Conservation (phyloP, 164 flowering plant genomes). For the Dillenia turbinata region DNA sequence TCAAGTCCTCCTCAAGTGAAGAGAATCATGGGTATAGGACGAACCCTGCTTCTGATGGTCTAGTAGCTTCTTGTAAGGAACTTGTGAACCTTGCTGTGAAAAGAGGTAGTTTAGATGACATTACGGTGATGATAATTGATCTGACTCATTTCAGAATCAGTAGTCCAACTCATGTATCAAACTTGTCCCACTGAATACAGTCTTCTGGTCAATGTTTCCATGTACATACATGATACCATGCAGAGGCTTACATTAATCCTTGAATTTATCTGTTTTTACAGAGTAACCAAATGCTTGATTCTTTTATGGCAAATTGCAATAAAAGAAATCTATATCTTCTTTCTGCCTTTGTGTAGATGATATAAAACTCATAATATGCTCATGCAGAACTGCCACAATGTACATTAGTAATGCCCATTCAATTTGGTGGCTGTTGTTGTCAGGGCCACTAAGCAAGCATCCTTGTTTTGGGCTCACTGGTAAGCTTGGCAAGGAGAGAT, state of each 20-base stretch:
- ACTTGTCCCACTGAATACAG: neutral
- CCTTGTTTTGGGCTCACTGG: too few relatives aligned
- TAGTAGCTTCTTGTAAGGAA: slow-evolving; percentile 59
- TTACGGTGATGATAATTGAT: slow-evolving; percentile 82
- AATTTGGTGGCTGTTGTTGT: too few relatives aligned
- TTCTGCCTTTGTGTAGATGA: neutral
- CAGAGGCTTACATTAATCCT: neutral
- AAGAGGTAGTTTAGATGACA: slow-evolving; percentile 76
- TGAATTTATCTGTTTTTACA: neutral
- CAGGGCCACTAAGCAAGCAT: too few relatives aligned
- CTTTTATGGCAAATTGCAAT: neutral
- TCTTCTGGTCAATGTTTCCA: slow-evolving; percentile 1
- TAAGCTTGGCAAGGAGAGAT: too few relatives aligned
- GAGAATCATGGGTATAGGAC: slow-evolving; percentile 19
- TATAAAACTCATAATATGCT: too few relatives aligned
- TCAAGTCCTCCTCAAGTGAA: slow-evolving; percentile 7
- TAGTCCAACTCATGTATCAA: slow-evolving; percentile 8
- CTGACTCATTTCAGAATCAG: slow-evolving; percentile 36
- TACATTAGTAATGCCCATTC: too few relatives aligned
- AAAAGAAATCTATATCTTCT: neutral
- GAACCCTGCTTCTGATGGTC: slow-evolving; percentile 20
- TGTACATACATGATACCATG: slow-evolving; percentile 3
- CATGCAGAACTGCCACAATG: too few relatives aligned
- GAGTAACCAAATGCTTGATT: neutral
- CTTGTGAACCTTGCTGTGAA: slow-evolving; percentile 53